Conservation (phyloP, 805 yeast species). For the Yamadazyma phyllophila region DNA sequence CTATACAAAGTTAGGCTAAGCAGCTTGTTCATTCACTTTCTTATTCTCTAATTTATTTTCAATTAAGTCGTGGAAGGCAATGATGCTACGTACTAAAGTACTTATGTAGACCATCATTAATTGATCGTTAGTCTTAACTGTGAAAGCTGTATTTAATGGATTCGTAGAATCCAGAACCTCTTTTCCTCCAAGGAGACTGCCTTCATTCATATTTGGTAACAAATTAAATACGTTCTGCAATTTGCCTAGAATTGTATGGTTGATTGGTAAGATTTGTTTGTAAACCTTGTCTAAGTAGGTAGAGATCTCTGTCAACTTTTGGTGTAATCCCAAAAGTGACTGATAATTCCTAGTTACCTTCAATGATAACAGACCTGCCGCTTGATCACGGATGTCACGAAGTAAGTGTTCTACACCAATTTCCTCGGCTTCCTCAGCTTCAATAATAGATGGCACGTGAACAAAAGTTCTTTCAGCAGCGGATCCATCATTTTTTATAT, state of each 20-base stretch:
- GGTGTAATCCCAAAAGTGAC: conserved; percentile 81
- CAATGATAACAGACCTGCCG: conserved; percentile 88
- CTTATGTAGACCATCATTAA: conserved; percentile 90
- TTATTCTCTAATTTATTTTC: conserved; percentile 91
- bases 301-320: conserved; percentile 74
- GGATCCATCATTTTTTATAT: conserved; percentile 93
- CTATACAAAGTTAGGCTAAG: conserved; percentile 1
- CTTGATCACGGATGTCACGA: conserved; percentile 93
- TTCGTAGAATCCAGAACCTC: conserved; percentile 30
- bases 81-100: conserved; percentile 86
- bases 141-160: conserved; percentile 75
- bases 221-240: conserved; percentile 93
- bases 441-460: conserved; percentile 88
- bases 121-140: conserved; percentile 92
- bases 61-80: conserved; percentile 94
- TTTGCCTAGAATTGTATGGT: conserved; percentile 86
- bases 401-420: conserved; percentile 96
- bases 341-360: conserved; percentile 86
- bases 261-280: conserved; percentile 72
- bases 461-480: conserved; percentile 89
- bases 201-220: conserved; percentile 67
- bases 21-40: conserved; percentile 35
- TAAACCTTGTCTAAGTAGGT: conserved; percentile 74
- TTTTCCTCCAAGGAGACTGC: conserved; percentile 16
- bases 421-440: conserved; percentile 99